Percentiles rank a stretch among this genome's conserved stretches.
Evolutionary conservation across 2,329 filamentous ascomycete species (phyloP).

Genomic region (Byssochlamys sp.): DNA sequence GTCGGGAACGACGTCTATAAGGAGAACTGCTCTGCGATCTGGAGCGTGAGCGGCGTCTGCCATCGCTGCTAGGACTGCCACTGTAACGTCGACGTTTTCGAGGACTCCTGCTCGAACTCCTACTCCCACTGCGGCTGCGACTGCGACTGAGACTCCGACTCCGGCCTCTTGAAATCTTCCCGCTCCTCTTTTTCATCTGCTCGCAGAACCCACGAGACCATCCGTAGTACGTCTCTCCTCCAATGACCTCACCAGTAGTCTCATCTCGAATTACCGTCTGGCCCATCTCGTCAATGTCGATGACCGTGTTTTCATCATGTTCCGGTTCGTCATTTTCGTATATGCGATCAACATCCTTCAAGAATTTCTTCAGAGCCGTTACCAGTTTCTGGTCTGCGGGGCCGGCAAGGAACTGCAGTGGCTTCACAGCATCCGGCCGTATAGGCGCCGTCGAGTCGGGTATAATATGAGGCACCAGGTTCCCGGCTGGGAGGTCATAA

Average conservation of each 20-base stretch:
- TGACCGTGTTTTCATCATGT: constrained; percentile 39
- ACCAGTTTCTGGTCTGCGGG: constrained; percentile 59
- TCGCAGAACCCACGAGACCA: constrained; percentile 75
- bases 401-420: constrained; percentile 59
- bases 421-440: constrained; percentile 59
- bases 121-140: constrained; percentile 32
- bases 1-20: constrained; percentile 9
- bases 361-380: constrained; percentile 58
- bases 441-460: constrained; percentile 68
- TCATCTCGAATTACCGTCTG: constrained; percentile 58
- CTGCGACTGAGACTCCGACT: constrained; percentile 21
- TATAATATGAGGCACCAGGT: constrained; percentile 68
- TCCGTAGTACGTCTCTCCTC: constrained; percentile 72
- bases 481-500: constrained; percentile 74
- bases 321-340: constrained; percentile 47
- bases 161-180: constrained; percentile 11
- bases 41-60: constrained; percentile 19
- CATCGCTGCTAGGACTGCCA: constrained; percentile 23
- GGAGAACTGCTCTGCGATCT: constrained; percentile 23
- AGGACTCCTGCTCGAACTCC: constrained; percentile 35
- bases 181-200: constrained; percentile 56
- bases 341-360: constrained; percentile 60
- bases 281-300: constrained; percentile 67
- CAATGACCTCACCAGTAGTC: constrained; percentile 54
- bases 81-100: constrained; percentile 33